Conservation (phyloP, 2,329 filamentous ascomycete genomes). For the Amesomyces nigricolor region DNA sequence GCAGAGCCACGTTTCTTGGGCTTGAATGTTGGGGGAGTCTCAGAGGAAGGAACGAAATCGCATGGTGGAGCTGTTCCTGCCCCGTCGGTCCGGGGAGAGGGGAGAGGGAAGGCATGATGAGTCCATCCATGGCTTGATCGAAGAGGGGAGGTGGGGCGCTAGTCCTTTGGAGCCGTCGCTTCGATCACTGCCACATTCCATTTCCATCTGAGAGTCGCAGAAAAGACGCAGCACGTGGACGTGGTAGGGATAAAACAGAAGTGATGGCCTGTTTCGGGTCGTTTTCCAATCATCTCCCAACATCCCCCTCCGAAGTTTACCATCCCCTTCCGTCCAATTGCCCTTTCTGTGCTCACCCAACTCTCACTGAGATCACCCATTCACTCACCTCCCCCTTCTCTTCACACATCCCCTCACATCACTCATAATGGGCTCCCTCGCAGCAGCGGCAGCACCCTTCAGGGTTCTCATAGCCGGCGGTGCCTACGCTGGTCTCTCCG, state of each 20-base stretch:
- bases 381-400: neutral
- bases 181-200: neutral
- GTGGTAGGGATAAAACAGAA: neutral
- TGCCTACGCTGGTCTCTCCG: slow-evolving; percentile 65
- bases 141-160: neutral
- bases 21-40: no score
- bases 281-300: no score
- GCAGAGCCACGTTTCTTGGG: no score
- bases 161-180: slow-evolving; percentile 4
- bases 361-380: neutral
- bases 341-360: neutral
- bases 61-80: neutral
- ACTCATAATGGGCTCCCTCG: neutral
- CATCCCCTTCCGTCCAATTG: no score
- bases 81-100: neutral
- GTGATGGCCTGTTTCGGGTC: no score
- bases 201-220: neutral
- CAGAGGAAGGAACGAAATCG: no score
- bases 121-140: neutral
- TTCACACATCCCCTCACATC: neutral
- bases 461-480: slow-evolving; percentile 64
- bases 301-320: no score
- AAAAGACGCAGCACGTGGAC: neutral
- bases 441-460: slow-evolving; percentile 32
- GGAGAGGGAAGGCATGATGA: neutral